Evolutionary conservation across 495 filamentous ascomycete genomes (phyloP).

Genomic region (Aspergillus bridgeri): DNA sequence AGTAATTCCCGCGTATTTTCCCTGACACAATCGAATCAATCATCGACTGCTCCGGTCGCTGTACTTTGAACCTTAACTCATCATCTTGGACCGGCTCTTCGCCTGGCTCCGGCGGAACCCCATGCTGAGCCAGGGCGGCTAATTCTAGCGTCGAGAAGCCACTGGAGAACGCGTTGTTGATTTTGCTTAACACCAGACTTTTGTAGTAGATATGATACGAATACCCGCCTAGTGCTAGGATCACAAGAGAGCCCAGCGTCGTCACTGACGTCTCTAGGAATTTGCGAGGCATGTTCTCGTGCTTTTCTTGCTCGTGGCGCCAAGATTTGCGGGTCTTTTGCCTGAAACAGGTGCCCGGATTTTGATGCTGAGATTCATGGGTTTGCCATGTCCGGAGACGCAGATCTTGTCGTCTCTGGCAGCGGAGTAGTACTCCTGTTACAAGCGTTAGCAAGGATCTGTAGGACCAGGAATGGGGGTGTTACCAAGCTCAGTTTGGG

Average conservation of each 20-base stretch:
- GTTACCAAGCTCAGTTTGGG: background rate
- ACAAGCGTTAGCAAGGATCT: background rate
- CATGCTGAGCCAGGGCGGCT: slow-evolving; percentile 57
- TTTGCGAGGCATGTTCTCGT: slow-evolving; percentile 5
- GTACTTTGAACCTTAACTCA: slow-evolving; percentile 53
- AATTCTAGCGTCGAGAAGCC: slow-evolving; percentile 80
- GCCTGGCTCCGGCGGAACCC: background rate
- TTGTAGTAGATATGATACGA: slow-evolving; percentile 58
- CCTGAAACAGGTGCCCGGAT: background rate
- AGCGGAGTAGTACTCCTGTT: background rate
- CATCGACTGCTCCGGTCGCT: slow-evolving; percentile 63
- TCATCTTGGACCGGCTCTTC: background rate
- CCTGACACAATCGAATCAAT: slow-evolving; percentile 71
- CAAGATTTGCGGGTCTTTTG: background rate
- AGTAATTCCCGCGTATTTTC: slow-evolving; percentile 63
- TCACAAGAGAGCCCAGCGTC: slow-evolving; percentile 39
- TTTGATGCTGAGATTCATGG: background rate
- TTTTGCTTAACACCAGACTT: slow-evolving; percentile 55
- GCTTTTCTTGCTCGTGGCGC: background rate
- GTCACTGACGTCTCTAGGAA: slow-evolving; percentile 12
- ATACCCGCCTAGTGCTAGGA: slow-evolving; percentile 60
- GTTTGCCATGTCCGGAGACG: background rate
- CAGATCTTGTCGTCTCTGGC: background rate
- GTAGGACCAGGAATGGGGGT: background rate
- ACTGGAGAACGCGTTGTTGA: slow-evolving; percentile 74